A percentile compares a stretch with the other conserved stretches of the same genome.
Conservation (phyloP, 139 green algal genomes). For the Micractinium conductrix region DNA sequence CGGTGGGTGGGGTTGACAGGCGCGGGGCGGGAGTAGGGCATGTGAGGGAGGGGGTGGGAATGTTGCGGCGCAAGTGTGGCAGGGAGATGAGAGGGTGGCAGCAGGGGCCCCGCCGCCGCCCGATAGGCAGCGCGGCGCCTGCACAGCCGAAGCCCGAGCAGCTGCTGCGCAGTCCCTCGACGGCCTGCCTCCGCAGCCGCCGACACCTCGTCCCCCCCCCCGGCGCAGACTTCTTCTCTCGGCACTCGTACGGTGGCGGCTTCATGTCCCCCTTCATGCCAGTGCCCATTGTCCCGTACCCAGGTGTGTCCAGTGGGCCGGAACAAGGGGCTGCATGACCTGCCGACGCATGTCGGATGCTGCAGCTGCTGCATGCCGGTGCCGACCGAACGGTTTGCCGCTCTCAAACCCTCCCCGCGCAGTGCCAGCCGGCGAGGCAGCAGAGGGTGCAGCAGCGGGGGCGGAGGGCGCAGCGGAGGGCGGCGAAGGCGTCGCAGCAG, state of each 20-base stretch:
- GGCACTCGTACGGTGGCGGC: slow-evolving; percentile 63
- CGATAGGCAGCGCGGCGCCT: background rate
- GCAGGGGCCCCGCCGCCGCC: too few relatives aligned
- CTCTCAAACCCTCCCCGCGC: background rate
- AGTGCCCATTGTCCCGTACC: slow-evolving; percentile 33
- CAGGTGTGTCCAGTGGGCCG: slow-evolving; percentile 1
- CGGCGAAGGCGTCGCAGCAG: background rate
- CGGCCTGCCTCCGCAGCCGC: background rate
- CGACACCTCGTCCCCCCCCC: background rate
- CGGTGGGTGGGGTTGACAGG: slow-evolving; percentile 10
- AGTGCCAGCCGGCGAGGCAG: slow-evolving; percentile 27
- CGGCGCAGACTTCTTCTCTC: slow-evolving; percentile 59
- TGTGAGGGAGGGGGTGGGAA: too few relatives aligned
- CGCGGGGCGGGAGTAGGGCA: too few relatives aligned
- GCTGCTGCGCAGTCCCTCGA: background rate
- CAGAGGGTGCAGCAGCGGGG: background rate
- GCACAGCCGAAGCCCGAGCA: background rate
- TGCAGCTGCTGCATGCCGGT: background rate
- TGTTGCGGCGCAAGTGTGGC: background rate
- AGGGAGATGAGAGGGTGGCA: too few relatives aligned
- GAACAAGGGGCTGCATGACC: background rate
- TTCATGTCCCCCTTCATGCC: slow-evolving; percentile 41
- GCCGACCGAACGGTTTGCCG: background rate
- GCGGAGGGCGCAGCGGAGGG: background rate
- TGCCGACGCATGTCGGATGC: background rate